Evolutionary conservation across 169 alveolate genomes (phyloP), one percentile per base, ranked within the genome.

Genomic region (Plasmodium malariae): DNA sequence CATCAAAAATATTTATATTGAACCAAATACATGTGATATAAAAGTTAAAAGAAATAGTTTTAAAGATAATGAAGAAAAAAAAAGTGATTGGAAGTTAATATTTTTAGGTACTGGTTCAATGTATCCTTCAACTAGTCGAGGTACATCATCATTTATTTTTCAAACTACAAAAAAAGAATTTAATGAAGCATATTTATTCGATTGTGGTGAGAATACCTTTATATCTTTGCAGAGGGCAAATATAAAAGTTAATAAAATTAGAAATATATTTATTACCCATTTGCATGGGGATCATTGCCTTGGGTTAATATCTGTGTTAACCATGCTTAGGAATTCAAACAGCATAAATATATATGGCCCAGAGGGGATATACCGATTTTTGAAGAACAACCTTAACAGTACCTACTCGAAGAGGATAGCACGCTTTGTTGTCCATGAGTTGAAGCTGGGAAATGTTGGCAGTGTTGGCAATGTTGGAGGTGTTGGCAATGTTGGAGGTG

Each of bases 271-370:
- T 74, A 80, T 95, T 49, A 94, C 97, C 1, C 97, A 95, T 69
- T 59, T 95, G 62, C 97, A 95, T 88, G 97, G 97, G 21, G 97
- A 95, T 85, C 97, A 95, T 87, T 93, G 95, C 49, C 86, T 93
- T 24, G 97, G 97, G 11, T 45, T 95, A 4, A 94, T 95, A 17
- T 73, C 97, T 34, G 88, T 93, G 5, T 88, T 93, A 32, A 78
- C 95, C 5, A 91, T 88, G 92, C 45, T 93, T 21, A 78, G 91
- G 2, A 67, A 34, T 65, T 0, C 28, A 6, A 67, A 68, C 30
- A 68, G 28, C 19, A 68, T 83, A 11, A 83, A 83, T 40, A 91
- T 95, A 37, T 94, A 93, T 55, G 97, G 97, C 14, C 97, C 97
- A 0, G 94, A 94, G 74, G 95, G 95, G 14, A 59, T 87, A 37